phyloP scores from a whole-genome alignment of 805 yeast species.

The Sugiyamaella chiloensis region DNA sequence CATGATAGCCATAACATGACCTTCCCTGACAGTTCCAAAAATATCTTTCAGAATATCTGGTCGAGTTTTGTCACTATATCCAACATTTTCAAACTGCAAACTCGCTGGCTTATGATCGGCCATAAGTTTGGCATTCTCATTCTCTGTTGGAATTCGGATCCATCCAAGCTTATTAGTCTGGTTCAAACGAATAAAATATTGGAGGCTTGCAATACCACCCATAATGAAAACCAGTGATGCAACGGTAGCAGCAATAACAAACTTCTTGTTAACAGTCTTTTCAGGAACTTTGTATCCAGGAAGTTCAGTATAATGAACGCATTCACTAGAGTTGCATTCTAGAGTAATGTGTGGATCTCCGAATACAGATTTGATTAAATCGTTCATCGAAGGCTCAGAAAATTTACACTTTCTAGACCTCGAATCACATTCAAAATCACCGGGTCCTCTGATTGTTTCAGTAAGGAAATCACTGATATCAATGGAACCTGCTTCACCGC shows the following conservation, averaged over 20 bases:
- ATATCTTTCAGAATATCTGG: constrained; percentile 54
- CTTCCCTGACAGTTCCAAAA: constrained; percentile 77
- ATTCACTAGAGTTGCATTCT: constrained; percentile 81
- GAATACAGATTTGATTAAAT: constrained; percentile 80
- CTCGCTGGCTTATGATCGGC: constrained; percentile 62
- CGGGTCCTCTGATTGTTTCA: constrained; percentile 90
- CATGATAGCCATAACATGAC: constrained; percentile 92
- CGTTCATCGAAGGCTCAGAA: constrained; percentile 95
- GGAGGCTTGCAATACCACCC: constrained; percentile 14
- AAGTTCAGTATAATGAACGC: constrained; percentile 85
- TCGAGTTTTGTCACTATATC: constrained; percentile 54
- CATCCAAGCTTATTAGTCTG: constrained; percentile 21
- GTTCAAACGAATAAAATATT: constrained; percentile 20
- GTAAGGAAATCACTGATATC: constrained; percentile 90
- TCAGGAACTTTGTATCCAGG: constrained; percentile 83
- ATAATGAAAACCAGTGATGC: constrained; percentile 23
- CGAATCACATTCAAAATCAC: constrained; percentile 80
- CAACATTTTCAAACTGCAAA: constrained; percentile 69
- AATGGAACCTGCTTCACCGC: constrained; percentile 92
- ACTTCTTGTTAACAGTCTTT: constrained; percentile 30
- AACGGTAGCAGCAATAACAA: constrained; percentile 24
- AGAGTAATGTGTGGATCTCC: constrained; percentile 92
- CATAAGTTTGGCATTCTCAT: constrained; percentile 46
- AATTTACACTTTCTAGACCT: constrained; percentile 62
- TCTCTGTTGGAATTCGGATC: constrained; percentile 34